A percentile compares a stretch with the other conserved stretches of the same genome.
Evolutionary conservation across 2,329 filamentous ascomycete genomes (phyloP).

Genomic region (Stagonosporopsis tanaceti): DNA sequence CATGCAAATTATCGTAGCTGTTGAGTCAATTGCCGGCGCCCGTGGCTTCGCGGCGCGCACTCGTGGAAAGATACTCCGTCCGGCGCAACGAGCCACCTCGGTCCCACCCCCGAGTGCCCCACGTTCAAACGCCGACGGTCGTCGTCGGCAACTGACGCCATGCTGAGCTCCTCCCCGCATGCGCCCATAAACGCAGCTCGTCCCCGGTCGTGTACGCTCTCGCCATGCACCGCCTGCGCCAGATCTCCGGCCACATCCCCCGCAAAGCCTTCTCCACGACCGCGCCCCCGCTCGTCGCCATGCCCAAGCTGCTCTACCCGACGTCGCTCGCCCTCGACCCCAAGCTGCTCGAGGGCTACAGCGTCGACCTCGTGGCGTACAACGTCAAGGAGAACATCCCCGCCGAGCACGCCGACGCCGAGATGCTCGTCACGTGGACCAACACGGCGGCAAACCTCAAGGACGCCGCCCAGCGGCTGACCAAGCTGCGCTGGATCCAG

Average conservation of each 20-base stretch:
- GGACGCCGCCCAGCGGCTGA: conserved; percentile 64
- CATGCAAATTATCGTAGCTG: neutral
- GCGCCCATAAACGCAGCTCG: conserved; percentile 7
- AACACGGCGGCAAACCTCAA: conserved; percentile 67
- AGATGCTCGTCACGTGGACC: conserved; percentile 68
- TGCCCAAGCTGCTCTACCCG: conserved; percentile 69
- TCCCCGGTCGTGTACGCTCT: neutral
- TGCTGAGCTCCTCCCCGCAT: conserved; percentile 6
- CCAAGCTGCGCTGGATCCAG: conserved; percentile 70
- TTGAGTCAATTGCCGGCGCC: conserved; percentile 4
- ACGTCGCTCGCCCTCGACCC: conserved; percentile 68
- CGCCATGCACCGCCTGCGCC: conserved; percentile 15
- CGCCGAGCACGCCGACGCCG: conserved; percentile 65
- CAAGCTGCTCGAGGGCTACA: conserved; percentile 65
- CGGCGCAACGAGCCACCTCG: conserved; percentile 5
- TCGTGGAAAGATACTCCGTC: conserved; percentile 19
- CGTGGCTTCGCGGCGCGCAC: neutral
- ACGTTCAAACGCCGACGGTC: conserved; percentile 19
- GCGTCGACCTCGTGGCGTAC: conserved; percentile 65
- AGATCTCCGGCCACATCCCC: conserved; percentile 14
- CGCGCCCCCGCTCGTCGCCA: conserved; percentile 1
- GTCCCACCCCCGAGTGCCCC: conserved; percentile 6
- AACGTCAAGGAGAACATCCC: conserved; percentile 66
- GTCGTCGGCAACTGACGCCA: conserved; percentile 17
- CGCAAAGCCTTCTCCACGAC: conserved; percentile 15